Evolutionary conservation across 2,329 filamentous ascomycete species (phyloP).

Genomic region (Calonectria naviculata): DNA sequence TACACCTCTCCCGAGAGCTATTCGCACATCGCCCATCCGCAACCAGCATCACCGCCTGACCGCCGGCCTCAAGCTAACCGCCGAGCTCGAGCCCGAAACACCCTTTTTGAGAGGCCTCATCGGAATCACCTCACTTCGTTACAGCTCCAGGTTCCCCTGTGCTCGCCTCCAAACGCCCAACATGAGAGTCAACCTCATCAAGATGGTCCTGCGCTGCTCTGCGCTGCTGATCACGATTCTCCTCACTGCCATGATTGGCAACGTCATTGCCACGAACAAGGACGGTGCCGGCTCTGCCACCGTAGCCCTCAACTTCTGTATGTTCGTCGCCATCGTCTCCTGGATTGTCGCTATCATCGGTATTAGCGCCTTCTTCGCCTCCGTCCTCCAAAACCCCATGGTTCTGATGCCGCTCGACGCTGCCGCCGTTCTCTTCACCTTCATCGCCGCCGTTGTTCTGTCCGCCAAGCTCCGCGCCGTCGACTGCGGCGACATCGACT

Average conservation of each 20-base stretch:
- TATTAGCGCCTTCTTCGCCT: constrained; percentile 65
- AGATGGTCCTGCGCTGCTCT: constrained; percentile 57
- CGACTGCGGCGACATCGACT: constrained; percentile 70
- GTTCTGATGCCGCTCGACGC: constrained; percentile 67
- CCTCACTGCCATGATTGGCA: constrained; percentile 67
- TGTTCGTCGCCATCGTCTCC: constrained; percentile 75
- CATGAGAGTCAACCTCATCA: constrained; percentile 52
- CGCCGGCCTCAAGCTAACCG: background rate
- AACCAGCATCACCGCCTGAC: background rate
- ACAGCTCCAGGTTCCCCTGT: constrained; percentile 11
- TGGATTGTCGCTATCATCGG: constrained; percentile 76
- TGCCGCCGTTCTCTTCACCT: constrained; percentile 73
- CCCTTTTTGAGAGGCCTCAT: background rate
- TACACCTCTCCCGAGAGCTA: background rate
- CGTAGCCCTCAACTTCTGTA: constrained; percentile 70
- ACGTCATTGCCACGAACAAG: constrained; percentile 64
- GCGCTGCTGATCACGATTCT: constrained; percentile 65
- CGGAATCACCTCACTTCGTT: background rate
- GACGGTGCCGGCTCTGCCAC: constrained; percentile 54
- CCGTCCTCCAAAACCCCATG: constrained; percentile 62
- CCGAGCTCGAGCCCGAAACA: background rate
- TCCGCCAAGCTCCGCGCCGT: constrained; percentile 75
- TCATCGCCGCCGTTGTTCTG: constrained; percentile 77
- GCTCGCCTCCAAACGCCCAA: constrained; percentile 28
- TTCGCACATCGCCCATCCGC: background rate